A percentile compares a stretch with the other conserved stretches of the same genome.
These are phyloP conservation scores for Beauveria brongniartii DNA, from an alignment of 2,329 filamentous ascomycete species.

Conservation along the genomic window DNA sequence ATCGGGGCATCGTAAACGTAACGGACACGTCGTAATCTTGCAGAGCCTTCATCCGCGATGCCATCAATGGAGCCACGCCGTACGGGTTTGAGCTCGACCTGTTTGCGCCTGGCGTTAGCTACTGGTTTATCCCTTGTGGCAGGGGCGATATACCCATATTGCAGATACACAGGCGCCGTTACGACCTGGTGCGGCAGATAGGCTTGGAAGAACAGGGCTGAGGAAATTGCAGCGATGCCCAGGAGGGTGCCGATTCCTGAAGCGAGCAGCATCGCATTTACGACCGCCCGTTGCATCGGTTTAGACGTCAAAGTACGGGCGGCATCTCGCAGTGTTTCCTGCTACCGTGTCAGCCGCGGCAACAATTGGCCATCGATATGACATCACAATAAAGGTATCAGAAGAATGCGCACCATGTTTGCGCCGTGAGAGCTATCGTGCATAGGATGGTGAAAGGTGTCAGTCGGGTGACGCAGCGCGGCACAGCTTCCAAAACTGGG, in stretches of 20 bases:
- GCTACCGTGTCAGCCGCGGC: background rate
- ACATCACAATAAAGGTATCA: background rate
- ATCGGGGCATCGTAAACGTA: constrained; percentile 67
- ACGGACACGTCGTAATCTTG: constrained; percentile 84
- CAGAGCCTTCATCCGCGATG: constrained; percentile 50
- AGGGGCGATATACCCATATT: constrained; percentile 43
- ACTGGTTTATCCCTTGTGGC: background rate
- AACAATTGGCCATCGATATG: background rate
- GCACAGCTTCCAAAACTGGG: background rate
- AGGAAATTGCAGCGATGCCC: constrained; percentile 39
- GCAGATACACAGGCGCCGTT: constrained; percentile 44
- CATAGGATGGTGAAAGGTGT: background rate
- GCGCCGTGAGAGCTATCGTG: background rate
- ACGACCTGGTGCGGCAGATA: constrained; percentile 49
- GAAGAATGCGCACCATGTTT: background rate
- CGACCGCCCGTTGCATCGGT: constrained; percentile 39
- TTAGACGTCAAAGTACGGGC: constrained; percentile 39
- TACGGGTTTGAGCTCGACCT: constrained; percentile 46
- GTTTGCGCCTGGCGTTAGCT: constrained; percentile 2
- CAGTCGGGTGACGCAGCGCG: background rate
- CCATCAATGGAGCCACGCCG: constrained; percentile 38
- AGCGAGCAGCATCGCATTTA: constrained; percentile 39
- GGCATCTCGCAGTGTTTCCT: constrained; percentile 29
- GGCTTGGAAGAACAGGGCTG: constrained; percentile 46
- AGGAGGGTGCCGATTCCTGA: constrained; percentile 36